Base-by-base conservation (phyloP, 108 stramenopile species). In the Nitzschia inconspicua region DNA sequence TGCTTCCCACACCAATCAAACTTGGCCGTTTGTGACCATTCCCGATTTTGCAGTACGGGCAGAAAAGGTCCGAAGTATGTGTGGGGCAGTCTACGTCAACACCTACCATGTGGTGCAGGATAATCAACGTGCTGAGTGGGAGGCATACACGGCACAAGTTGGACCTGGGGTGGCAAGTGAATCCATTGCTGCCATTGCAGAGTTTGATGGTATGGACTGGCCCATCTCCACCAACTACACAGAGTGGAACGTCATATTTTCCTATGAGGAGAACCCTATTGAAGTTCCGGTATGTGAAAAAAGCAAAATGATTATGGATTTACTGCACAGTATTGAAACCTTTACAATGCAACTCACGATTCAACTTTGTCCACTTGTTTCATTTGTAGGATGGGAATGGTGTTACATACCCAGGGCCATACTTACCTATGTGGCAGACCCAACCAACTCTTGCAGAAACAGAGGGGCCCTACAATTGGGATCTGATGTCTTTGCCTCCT, bases 351-450 rank as follows among this genome's bases (percentile, higher is more conserved):
- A n/a, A n/a, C n/a, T n/a, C n/a, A n/a, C n/a, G n/a, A n/a, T n/a
- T n/a, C n/a, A n/a, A n/a, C n/a, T n/a, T n/a, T n/a, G n/a, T n/a
- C n/a, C n/a, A n/a, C n/a, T n/a, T n/a, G n/a, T n/a, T n/a, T n/a
- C n/a, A n/a, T n/a, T n/a, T n/a, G n/a, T n/a, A n/a, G n/a, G n/a
- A n/a, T n/a, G n/a, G n/a, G n/a, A n/a, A n/a, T 13, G 51, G 51
- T 26, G 14, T 34, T 32, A n/a, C n/a, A 30, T 35, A 18, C 8
- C 3, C 6, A 16, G 80, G 72, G 22, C 68, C 72, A 6, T 55
- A 70, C 11, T 77, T 81, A 18, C 85, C 85, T 0, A 75, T 72
- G 36, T 87, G 85, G 85, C 85, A 87, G 31, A 72, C 61, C n/a
- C 51, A 58, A 34, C 83, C 83, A 18, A 72, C 80, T 24, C 31